Percentiles rank a stretch among this genome's conserved stretches.
These are phyloP conservation scores for Davidsoniella eucalypti DNA, from an alignment of 2,329 filamentous ascomycete genomes.

Conservation along the genomic window DNA sequence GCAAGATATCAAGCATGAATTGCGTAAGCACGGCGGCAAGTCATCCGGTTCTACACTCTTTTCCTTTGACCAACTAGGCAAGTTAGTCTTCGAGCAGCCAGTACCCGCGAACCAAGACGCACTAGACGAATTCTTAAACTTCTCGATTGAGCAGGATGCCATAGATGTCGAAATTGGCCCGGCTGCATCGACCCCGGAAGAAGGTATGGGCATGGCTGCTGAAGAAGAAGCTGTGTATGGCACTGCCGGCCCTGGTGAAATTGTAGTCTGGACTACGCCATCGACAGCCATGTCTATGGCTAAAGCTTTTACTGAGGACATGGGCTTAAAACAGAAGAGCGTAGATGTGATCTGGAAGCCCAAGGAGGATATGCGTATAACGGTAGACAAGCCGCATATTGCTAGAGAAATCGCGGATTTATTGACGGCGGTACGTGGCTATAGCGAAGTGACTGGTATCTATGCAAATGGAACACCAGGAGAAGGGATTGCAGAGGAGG, in stretches of 20 bases:
- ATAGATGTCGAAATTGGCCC: conserved; percentile 12
- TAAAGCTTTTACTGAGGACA: conserved; percentile 18
- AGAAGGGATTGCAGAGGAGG: conserved; percentile 25
- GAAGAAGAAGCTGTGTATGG: neutral
- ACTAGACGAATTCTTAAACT: conserved; percentile 11
- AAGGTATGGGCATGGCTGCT: neutral
- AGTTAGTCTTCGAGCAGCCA: conserved; percentile 47
- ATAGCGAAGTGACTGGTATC: conserved; percentile 53
- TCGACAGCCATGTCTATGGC: conserved; percentile 10
- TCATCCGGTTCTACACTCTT: conserved; percentile 56
- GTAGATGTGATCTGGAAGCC: conserved; percentile 65
- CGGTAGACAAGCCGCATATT: conserved; percentile 37
- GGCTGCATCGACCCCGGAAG: no score
- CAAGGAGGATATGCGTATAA: conserved; percentile 55
- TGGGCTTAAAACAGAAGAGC: conserved; percentile 46
- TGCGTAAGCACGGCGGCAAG: conserved; percentile 57
- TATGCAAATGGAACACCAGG: conserved; percentile 48
- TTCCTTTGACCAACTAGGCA: conserved; percentile 69
- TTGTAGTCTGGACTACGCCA: conserved; percentile 12
- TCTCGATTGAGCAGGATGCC: conserved; percentile 9
- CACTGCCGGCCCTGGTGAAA: conserved; percentile 4
- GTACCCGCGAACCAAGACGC: neutral
- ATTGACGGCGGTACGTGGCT: conserved; percentile 40
- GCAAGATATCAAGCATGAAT: conserved; percentile 51
- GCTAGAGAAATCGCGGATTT: conserved; percentile 40